Evolutionary conservation across 2,329 filamentous ascomycete species (phyloP), one percentile per base, ranked within the genome.

Genomic region (Cordyceps militaris): DNA sequence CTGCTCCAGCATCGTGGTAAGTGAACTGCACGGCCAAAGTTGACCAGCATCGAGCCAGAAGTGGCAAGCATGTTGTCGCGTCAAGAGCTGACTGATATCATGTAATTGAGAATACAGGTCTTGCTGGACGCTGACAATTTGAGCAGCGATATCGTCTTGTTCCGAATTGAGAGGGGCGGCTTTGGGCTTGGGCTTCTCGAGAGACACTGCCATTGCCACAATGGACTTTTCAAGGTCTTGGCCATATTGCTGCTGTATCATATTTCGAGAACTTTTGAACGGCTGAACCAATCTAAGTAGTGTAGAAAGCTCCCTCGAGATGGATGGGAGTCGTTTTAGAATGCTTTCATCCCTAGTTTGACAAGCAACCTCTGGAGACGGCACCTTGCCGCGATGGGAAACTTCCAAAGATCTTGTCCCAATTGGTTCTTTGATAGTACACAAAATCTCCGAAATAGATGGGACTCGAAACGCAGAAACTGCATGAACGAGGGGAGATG

Each of bases 1-100:
- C 36, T 79, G 76, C 44, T 77, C 73, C 0, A 85, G 72, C 0
- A 83, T 59, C 0, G 75, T 68, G 0, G 73, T 56, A 0, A 67
- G 69, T 0, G 75, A 79, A 2, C 77, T 60, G 1, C 67, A 70
- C 0, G 81, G 81, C 74, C 76, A 80, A 0, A 82, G 64, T 0
- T 71, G 65, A 0, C 70, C 75, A 0, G 63, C 26, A 10, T 66
- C 59, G 0, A 81, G 71, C 79, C 79, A 82, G 3, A 30, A 38
- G 3, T 56, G 26, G 23, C 43, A 47, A 2, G 21, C 9, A 16
- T 13, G 8, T 8, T 14, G 51, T 3, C 13, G 13, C 6, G 5
- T 3, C 4, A 46, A 14, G 9, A 14, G 11, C 28, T 43, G 21
- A 21, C 7, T 6, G 26, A 44, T 6, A 40, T 4, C 9, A 24